Base-by-base conservation (phyloP, 2,329 filamentous ascomycete species). In the Rhytidhysteron rufulum region DNA sequence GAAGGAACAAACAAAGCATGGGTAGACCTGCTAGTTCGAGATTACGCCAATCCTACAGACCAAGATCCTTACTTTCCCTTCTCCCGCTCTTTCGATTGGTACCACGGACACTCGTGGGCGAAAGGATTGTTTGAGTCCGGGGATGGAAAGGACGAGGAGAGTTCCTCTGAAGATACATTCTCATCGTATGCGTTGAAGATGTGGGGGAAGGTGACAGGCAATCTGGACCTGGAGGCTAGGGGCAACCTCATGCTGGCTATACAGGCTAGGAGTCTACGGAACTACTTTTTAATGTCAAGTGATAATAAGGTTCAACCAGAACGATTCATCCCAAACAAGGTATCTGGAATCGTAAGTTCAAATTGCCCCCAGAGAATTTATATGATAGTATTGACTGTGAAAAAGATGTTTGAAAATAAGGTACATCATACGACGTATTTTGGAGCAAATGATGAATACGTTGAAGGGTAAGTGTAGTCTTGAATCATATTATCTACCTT, bases 371-470 rank as follows among this genome's bases (percentile, higher is more conserved):
- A n/a, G n/a, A n/a, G n/a, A n/a, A n/a, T n/a, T n/a, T n/a, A n/a
- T n/a, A n/a, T n/a, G n/a, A n/a, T n/a, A n/a, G n/a, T n/a, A n/a
- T n/a, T n/a, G n/a, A n/a, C n/a, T n/a, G n/a, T n/a, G n/a, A n/a
- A n/a, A 16, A 21, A 34, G 37, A 63, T 95, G 10, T 97, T 97
- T 55, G 93, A 97, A 69, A 97, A 97, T 72, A 98, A 98, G 67
- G 78, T 90, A 42, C 88, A 98, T 63, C 90, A 97, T 65, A 86
- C 86, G 4, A 67, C 93, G 1, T 97, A 90, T 67, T 98, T 98
- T 57, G 88, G 89, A 30, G 65, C 40, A 8, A 60, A 62, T 17
- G 43, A 69, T 4, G 87, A 94, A 67, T 89, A 80, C 55, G 79
- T 95, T 36, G 71, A 83, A 58, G 80, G 63, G 40, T 43, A 39